These are phyloP conservation scores for Lasiosphaeriaceae sp. DNA, from an alignment of 495 filamentous ascomycete genomes.

Conservation along the genomic window DNA sequence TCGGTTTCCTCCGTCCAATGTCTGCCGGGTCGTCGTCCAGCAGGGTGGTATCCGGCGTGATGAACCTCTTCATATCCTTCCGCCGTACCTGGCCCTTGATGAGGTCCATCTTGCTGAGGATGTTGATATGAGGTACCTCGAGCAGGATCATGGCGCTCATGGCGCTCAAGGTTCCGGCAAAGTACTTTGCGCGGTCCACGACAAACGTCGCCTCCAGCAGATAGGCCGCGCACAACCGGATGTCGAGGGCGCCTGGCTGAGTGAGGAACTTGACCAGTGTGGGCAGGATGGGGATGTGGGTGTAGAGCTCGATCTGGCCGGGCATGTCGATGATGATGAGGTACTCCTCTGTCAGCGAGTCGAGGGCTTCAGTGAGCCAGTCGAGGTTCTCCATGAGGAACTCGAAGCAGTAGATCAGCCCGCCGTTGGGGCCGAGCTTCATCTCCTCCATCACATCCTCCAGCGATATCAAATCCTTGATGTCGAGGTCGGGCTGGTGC, in stretches of 20 bases:
- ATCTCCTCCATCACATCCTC: constrained; percentile 99
- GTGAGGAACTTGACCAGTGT: constrained; percentile 79
- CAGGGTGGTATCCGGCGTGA: constrained; percentile 74
- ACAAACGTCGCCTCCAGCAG: constrained; percentile 94
- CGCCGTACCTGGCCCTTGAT: constrained; percentile 77
- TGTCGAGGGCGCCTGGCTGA: constrained; percentile 72
- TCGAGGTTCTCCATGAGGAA: constrained; percentile 93
- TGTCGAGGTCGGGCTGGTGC: constrained; percentile 91
- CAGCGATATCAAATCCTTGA: constrained; percentile 91
- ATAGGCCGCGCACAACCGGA: constrained; percentile 92
- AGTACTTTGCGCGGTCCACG: constrained; percentile 93
- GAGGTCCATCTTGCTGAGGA: constrained; percentile 95
- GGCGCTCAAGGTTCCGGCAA: constrained; percentile 87
- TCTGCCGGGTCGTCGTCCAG: constrained; percentile 68
- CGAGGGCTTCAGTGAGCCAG: constrained; percentile 83
- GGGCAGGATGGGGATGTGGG: constrained; percentile 89
- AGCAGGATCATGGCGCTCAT: constrained; percentile 99
- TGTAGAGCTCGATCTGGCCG: constrained; percentile 98
- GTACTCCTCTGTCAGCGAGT: constrained; percentile 87
- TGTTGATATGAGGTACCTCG: constrained; percentile 91
- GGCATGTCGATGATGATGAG: constrained; percentile 98
- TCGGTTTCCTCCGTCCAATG: constrained; percentile 37
- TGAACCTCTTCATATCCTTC: constrained; percentile 79
- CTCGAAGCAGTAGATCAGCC: constrained; percentile 97
- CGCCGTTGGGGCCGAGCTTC: constrained; percentile 88